These are phyloP conservation scores for Chalciporus pseudorubinellus DNA, from an alignment of 768 basidiomycete genomes.

Conservation along the genomic window DNA sequence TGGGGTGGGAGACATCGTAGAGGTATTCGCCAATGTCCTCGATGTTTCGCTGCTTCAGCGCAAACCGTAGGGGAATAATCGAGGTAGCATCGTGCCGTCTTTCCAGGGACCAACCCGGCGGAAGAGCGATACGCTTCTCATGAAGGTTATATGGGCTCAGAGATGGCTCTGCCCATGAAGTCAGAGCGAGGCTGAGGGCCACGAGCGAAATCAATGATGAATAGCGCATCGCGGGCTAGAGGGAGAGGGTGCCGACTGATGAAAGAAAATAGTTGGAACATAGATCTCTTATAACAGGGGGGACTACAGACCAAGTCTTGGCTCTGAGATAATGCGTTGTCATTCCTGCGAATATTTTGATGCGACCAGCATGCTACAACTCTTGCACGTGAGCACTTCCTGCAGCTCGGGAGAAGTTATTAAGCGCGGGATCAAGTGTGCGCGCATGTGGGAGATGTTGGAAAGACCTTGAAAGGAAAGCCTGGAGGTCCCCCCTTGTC, in stretches of 20 bases:
- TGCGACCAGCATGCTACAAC: neutral
- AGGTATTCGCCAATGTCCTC: slow-evolving; percentile 24
- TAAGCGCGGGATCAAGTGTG: too few species aligned
- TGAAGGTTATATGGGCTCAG: slow-evolving; percentile 32
- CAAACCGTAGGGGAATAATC: slow-evolving; percentile 29
- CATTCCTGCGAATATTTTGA: neutral
- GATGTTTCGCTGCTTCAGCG: slow-evolving; percentile 33
- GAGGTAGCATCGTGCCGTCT: slow-evolving; percentile 35
- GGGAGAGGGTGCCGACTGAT: neutral
- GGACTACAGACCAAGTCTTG: too few species aligned
- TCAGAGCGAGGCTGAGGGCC: slow-evolving; percentile 9
- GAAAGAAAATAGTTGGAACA: too few species aligned
- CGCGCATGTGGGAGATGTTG: too few species aligned
- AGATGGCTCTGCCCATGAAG: slow-evolving; percentile 16
- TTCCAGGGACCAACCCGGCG: slow-evolving; percentile 36
- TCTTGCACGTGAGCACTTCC: neutral
- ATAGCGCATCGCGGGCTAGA: slow-evolving; percentile 11
- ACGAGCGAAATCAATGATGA: slow-evolving; percentile 5
- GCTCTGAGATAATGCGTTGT: neutral
- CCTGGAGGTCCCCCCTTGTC: too few species aligned
- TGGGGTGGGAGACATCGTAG: slow-evolving; percentile 35
- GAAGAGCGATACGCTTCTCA: slow-evolving; percentile 38
- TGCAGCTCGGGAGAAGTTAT: neutral
- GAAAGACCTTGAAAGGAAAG: too few species aligned
- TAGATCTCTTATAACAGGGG: too few species aligned